phyloP scores from a whole-genome alignment of 352 stramenopile genomes.

The Chrysophaeum taylorii region DNA sequence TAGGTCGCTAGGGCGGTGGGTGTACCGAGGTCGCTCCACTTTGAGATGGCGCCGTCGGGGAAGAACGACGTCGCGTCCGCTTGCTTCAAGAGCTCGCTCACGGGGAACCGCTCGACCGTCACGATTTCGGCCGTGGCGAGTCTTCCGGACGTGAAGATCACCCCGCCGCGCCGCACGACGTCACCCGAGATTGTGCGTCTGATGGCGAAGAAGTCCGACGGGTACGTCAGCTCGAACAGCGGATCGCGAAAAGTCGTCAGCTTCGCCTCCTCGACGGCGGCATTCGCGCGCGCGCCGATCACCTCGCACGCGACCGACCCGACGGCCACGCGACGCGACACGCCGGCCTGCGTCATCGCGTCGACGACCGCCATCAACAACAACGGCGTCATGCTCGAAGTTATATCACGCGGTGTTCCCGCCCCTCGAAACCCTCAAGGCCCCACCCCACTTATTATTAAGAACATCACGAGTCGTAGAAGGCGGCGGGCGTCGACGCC shows the following conservation, averaged over 20 bases:
- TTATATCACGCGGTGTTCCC: too few species aligned
- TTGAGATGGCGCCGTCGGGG: not conserved
- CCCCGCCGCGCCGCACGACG: conserved; percentile 5
- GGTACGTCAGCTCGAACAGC: not conserved
- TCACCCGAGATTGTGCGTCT: conserved; percentile 4
- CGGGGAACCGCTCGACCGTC: not conserved
- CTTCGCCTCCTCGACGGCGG: too few species aligned
- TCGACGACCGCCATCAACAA: too few species aligned
- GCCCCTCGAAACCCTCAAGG: too few species aligned
- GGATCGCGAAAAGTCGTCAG: not conserved
- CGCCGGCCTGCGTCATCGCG: too few species aligned
- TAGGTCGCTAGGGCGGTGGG: not conserved
- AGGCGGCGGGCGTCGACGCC: too few species aligned
- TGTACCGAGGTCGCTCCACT: conserved; percentile 6
- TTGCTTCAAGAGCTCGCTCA: not conserved
- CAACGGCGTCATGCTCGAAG: too few species aligned
- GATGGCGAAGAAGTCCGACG: conserved; percentile 3
- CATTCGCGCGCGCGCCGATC: too few species aligned
- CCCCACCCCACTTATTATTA: too few species aligned
- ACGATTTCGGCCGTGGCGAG: not conserved
- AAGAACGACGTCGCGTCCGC: not conserved
- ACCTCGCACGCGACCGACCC: too few species aligned
- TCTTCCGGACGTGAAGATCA: conserved; percentile 2
- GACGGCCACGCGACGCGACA: too few species aligned
- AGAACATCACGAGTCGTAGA: too few species aligned